A percentile compares a stretch with the other conserved stretches of the same genome.
Conservation (phyloP, 208 protist species). For the Trypanosoma grayi region DNA sequence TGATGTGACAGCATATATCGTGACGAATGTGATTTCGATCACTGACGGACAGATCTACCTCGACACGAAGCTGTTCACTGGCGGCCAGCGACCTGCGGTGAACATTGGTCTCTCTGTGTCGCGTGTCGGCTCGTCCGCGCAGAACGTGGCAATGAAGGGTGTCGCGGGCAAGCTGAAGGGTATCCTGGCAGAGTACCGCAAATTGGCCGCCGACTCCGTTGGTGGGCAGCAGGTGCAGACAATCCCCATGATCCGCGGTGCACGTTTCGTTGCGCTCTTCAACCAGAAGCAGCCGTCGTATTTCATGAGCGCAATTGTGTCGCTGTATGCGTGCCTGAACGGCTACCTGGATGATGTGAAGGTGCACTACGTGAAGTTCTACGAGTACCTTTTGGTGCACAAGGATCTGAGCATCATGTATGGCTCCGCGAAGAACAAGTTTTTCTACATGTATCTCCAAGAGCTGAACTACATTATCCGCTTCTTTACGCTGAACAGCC, state of each 20-base stretch:
- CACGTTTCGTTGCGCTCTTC: slow-evolving; percentile 79
- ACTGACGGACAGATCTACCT: slow-evolving; percentile 96
- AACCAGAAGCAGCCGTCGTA: slow-evolving; percentile 87
- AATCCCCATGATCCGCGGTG: slow-evolving; percentile 81
- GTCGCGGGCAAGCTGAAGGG: slow-evolving; percentile 91
- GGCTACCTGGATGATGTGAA: slow-evolving; percentile 87
- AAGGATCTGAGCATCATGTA: slow-evolving; percentile 86
- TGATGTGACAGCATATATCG: slow-evolving; percentile 94
- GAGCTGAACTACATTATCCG: slow-evolving; percentile 81
- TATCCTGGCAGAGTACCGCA: slow-evolving; percentile 93
- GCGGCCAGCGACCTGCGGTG: slow-evolving; percentile 91
- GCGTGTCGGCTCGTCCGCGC: slow-evolving; percentile 92
- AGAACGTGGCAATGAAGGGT: slow-evolving; percentile 93
- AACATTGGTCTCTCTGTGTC: slow-evolving; percentile 95
- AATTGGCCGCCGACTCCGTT: slow-evolving; percentile 86
- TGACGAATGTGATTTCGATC: slow-evolving; percentile 95
- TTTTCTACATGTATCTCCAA: slow-evolving; percentile 79
- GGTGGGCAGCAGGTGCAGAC: slow-evolving; percentile 73
- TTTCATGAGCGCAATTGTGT: slow-evolving; percentile 82
- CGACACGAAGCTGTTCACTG: slow-evolving; percentile 92
- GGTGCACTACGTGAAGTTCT: slow-evolving; percentile 86
- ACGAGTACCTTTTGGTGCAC: slow-evolving; percentile 86
- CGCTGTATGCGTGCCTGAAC: slow-evolving; percentile 78
- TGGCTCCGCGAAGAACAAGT: slow-evolving; percentile 82
- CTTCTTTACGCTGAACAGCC: slow-evolving; percentile 80